Evolutionary conservation across 805 yeast species (phyloP), one percentile per base, ranked within the genome.

Genomic region (Sungouiella blattae): DNA sequence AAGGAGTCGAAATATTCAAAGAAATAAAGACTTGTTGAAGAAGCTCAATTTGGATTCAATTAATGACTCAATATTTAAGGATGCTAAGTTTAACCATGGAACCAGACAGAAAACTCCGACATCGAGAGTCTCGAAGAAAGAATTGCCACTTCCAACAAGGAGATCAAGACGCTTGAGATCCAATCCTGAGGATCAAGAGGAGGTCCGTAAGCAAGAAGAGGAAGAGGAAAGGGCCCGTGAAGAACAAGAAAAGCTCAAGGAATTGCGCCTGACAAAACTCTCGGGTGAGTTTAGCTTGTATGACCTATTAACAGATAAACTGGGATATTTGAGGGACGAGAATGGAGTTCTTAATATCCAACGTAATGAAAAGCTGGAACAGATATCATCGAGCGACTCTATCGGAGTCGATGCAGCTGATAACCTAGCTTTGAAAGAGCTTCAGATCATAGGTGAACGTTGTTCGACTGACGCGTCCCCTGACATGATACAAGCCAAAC

Each of bases 161-260:
- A 71, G 88, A 41, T 87, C 96, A 0, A 69, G 87, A 32, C 68
- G 97, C 44, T 52, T 89, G 16, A 86, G 87, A 39, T 75, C 71
- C 33, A 64, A 73, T 5, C 68, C 59, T 35, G 66, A 53, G 30
- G 66, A 64, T 30, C 47, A 51, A 26, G 70, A 60, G 30, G 69
- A 62, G 35, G 54, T 43, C 29, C 59, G 56, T 17, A 30, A 50
- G 4, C 47, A 52, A 35, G 56, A 55, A 37, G 71, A 64, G 36
- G 67, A 70, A 36, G 56, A 65, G 28, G 82, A 73, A 26, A 66
- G 65, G 23, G 47, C 32, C 11, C 28, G 38, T 2, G 23, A 31
- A n/a, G 32, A 35, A 13, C 43, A 36, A 14, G 36, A 42, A 25
- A 15, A 17, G 18, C 27, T 43, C n/a, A 33, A 14, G 13, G 38